Base-by-base conservation (phyloP, 2,329 filamentous ascomycete species). In the Botryotinia globosa region DNA sequence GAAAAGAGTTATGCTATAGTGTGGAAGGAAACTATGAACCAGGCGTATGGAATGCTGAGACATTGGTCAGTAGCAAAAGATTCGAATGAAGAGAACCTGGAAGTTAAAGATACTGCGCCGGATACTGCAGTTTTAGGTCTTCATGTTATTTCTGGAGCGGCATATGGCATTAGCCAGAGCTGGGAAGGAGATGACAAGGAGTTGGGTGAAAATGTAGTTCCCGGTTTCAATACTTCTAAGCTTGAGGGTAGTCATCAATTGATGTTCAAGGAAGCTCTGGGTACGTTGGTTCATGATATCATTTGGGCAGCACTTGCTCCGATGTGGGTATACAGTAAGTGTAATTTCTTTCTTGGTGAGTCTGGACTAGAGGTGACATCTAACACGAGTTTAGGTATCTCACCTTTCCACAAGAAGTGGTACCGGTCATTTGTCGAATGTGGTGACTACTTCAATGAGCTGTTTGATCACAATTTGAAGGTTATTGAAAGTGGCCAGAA, bases 1-100 rank as follows among this genome's bases (percentile, higher is more conserved):
- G 92, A 95, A 82, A 89, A 87, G 82, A 94, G 93, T 80, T 90
- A 92, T 72, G 84, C 86, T 25, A 80, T 92, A 37, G 89, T 92
- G 2, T 93, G 90, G 81, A 82, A 82, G 10, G 90, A 92, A 79
- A 85, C 87, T 1, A 83, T 91, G 71, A 82, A 84, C 72, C 92
- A 94, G 82, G 87, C 91, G 0, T 82, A 86, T 74, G 85, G 86
- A 25, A 86, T 93, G 86, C 78, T 92, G 3, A 62, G 22, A 20
- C 37, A 39, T 62, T 62, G 59, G 45, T 80, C 82, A 48, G 83
- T 85, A 65, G 92, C 90, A 88, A 82, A 86, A 9, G 83, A 82
- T 1, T 77, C 80, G 3, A 80, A 83, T 58, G 82, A 81, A 4
- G 74, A 80, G 69, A 82, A 78, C 16, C 80, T 79, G 58, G 88